phyloP scores from a whole-genome alignment of 371 early-diverging fungal genomes.

The Mortierella sp. region DNA sequence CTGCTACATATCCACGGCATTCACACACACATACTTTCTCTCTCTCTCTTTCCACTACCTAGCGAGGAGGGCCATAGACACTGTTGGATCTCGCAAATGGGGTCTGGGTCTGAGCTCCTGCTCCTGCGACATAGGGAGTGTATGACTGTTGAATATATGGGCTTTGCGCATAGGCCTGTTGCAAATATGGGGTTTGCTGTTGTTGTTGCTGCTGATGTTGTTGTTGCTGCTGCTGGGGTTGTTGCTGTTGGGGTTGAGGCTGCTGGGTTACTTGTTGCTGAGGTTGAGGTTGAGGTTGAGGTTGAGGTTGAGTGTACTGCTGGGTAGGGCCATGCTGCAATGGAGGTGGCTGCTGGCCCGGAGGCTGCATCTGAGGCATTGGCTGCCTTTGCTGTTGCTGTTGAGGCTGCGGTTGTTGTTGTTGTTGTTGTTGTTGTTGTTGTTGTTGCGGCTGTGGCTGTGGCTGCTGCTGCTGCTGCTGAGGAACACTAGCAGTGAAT shows the following conservation, averaged over 20 bases:
- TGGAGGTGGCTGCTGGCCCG: slow-evolving; percentile 34
- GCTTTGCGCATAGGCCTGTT: slow-evolving; percentile 14
- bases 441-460: slow-evolving; percentile 20
- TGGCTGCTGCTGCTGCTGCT: slow-evolving; percentile 21
- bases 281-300: neutral
- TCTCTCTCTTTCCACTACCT: too few relatives aligned
- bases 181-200: slow-evolving; percentile 17
- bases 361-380: slow-evolving; percentile 15
- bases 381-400: slow-evolving; percentile 24
- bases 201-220: slow-evolving; percentile 19
- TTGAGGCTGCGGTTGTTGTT: slow-evolving; percentile 16
- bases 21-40: neutral
- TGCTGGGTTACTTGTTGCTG: slow-evolving; percentile 10
- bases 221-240: slow-evolving; percentile 5
- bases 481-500: slow-evolving; percentile 5
- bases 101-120: too few relatives aligned
- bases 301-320: slow-evolving; percentile 15
- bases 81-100: slow-evolving; percentile 21
- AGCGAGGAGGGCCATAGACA: slow-evolving; percentile 13
- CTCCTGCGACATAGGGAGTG: neutral
- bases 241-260: slow-evolving; percentile 13
- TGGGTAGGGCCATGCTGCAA: slow-evolving; percentile 5
- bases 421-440: slow-evolving; percentile 26
- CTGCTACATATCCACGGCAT: too few relatives aligned
- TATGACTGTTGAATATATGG: slow-evolving; percentile 15